Evolutionary conservation across 441 rosid genomes (phyloP), one percentile per base, ranked within the genome.

Genomic region (Eruca vesicaria): DNA sequence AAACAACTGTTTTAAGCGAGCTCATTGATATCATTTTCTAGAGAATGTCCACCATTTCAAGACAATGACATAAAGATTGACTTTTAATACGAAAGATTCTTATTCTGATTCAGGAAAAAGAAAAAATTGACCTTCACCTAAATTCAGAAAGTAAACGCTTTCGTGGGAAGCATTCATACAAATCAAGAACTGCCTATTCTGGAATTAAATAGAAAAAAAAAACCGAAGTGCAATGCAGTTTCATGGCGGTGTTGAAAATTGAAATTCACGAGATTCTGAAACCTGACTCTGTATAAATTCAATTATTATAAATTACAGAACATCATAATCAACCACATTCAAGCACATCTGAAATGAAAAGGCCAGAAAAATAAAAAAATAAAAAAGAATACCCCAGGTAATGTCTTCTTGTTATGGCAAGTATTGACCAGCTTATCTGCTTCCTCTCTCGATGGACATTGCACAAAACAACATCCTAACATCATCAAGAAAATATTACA

Each of bases 351-450:
- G 48, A 26, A 45, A n/a, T n/a, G n/a, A 16, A 21, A 2, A 33
- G 7, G 4, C 0, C 9, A 64, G 33, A 0, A 26, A 7, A 2
- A 15, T 0, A 0, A 35, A 3, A 9, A 45, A 7, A 2, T 5
- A 52, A 20, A 19, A 3, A 20, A 82, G n/a, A 93, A 85, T 69
- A 94, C 99, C 91, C 99, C 99, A 7, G 97, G 86, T 69, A 94
- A 83, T 5, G 99, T 92, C 80, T 84, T 90, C 93, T 90, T 94
- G 69, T 90, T 92, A 81, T 94, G 99, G 76, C 90, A 94, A 33
- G 88, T 90, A 85, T 84, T 78, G 78, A 94, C 85, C 59, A 90
- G 90, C 83, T 89, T 94, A 79, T 94, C 99, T 7, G 99, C 99
- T 89, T 94, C 99, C 73, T 85, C 81, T 78, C 94, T 85, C 29